Conservation (phyloP, 1,284 basidiomycete genomes). For the Austroboletus novae-zelandiae region DNA sequence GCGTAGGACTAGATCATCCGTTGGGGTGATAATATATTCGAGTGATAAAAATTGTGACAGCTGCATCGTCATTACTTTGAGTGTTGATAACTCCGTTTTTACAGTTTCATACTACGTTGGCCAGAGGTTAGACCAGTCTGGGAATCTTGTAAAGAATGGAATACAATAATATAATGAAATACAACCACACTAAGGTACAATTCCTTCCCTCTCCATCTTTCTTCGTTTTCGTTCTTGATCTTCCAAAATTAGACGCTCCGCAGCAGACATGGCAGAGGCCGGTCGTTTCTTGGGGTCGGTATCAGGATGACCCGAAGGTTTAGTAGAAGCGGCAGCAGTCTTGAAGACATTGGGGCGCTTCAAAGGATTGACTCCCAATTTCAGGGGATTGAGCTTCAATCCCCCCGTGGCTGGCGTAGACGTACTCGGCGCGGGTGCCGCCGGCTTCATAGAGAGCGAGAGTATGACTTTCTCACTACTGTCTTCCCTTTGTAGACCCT, state of each 20-base stretch:
- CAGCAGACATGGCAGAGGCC: conserved; percentile 66
- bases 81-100: no score
- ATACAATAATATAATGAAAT: conserved; percentile 3
- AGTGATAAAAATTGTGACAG: no score
- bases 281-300: conserved; percentile 48
- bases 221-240: conserved; percentile 83
- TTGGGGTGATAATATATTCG: no score
- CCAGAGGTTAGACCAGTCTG: no score
- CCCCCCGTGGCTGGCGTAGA: conserved; percentile 20
- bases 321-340: conserved; percentile 31
- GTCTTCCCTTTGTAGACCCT: conserved; percentile 73
- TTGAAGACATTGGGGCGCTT: conserved; percentile 81
- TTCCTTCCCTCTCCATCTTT: conserved; percentile 58
- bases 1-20: no score
- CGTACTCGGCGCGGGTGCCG: conserved; percentile 31
- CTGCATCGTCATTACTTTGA: no score
- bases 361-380: conserved; percentile 46
- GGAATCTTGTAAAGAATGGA: no score
- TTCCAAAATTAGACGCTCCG: conserved; percentile 83
- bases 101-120: no score
- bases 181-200: conserved; percentile 18
- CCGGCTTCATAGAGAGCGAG: conserved; percentile 59
- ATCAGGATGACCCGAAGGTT: conserved; percentile 30
- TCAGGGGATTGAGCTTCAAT: conserved; percentile 64
- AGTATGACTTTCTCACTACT: conserved; percentile 70